Conservation (phyloP, 2,329 filamentous ascomycete genomes). For the Xylariales sp. region DNA sequence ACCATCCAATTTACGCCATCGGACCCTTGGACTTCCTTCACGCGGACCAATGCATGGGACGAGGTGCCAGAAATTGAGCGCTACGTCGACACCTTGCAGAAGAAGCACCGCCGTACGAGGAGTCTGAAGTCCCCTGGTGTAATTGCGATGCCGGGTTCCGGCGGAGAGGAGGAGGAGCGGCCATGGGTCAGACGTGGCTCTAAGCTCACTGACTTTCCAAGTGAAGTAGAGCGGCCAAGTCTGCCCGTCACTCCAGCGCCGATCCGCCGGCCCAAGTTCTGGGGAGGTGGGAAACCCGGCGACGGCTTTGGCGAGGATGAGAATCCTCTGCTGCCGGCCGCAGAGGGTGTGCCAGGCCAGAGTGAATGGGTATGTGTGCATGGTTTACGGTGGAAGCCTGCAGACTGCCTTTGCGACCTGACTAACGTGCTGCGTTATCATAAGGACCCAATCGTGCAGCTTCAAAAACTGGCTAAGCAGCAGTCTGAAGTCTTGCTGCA, state of each 20-base stretch:
- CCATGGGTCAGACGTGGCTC: conserved; percentile 38
- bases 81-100: conserved; percentile 76
- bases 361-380: conserved; percentile 88
- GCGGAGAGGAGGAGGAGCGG: conserved; percentile 26
- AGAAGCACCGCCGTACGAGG: conserved; percentile 47
- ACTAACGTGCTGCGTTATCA: conserved; percentile 46
- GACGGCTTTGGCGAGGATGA: conserved; percentile 46
- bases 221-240: conserved; percentile 75
- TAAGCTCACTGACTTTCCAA: conserved; percentile 83
- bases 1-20: conserved; percentile 41
- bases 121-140: conserved; percentile 25
- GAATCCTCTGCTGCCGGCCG: conserved; percentile 61
- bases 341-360: conserved; percentile 81
- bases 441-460: conserved; percentile 66
- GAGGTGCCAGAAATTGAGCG: conserved; percentile 81
- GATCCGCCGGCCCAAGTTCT: conserved; percentile 63
- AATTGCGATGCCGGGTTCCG: conserved; percentile 16
- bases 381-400: conserved; percentile 41
- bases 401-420: conserved; percentile 51
- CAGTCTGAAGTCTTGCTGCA: conserved; percentile 60
- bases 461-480: conserved; percentile 64
- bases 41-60: conserved; percentile 88
- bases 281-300: conserved; percentile 45
- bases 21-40: conserved; percentile 69
- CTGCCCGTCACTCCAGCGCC: conserved; percentile 88